Conservation (phyloP, 306 rosid genomes). For the Corylus americana region DNA sequence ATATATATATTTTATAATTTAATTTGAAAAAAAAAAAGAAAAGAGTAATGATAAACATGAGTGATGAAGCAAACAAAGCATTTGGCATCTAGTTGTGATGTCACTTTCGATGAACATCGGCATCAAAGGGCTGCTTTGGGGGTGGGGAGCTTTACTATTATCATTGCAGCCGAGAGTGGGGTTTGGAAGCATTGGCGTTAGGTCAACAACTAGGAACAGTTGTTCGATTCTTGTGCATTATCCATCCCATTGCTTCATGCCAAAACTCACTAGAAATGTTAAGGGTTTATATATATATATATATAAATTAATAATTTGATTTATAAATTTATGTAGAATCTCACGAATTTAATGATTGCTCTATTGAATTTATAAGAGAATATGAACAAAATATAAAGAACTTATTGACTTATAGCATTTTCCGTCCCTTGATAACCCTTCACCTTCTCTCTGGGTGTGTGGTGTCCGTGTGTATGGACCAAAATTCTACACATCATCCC, state of each 20-base stretch:
- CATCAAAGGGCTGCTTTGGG: neutral
- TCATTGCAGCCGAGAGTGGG: slow-evolving; percentile 34
- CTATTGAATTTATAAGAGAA: too few relatives aligned
- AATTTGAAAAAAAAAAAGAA: too few relatives aligned
- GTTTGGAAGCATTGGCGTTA: slow-evolving; percentile 45
- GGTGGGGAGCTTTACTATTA: slow-evolving; percentile 7
- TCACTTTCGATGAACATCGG: slow-evolving; percentile 27
- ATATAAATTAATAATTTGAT: too few relatives aligned
- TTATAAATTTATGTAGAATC: too few relatives aligned
- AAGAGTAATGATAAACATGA: neutral
- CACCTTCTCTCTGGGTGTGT: neutral
- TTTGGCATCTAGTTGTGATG: slow-evolving; percentile 21
- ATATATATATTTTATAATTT: too few relatives aligned
- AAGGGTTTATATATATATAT: too few relatives aligned
- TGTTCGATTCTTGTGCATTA: slow-evolving; percentile 16
- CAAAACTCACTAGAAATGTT: too few relatives aligned
- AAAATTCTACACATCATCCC: slow-evolving; percentile 8
- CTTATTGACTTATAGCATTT: too few relatives aligned
- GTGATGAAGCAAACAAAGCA: slow-evolving; percentile 10
- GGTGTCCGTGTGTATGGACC: slow-evolving; percentile 2
- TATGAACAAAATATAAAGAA: too few relatives aligned
- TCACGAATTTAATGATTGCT: too few relatives aligned
- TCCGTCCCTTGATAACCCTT: neutral
- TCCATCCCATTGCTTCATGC: too few relatives aligned
- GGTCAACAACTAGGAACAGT: slow-evolving; percentile 38